Evolutionary conservation across 257 asterid species (phyloP).

Genomic region (Fraxinus quadrangulata): DNA sequence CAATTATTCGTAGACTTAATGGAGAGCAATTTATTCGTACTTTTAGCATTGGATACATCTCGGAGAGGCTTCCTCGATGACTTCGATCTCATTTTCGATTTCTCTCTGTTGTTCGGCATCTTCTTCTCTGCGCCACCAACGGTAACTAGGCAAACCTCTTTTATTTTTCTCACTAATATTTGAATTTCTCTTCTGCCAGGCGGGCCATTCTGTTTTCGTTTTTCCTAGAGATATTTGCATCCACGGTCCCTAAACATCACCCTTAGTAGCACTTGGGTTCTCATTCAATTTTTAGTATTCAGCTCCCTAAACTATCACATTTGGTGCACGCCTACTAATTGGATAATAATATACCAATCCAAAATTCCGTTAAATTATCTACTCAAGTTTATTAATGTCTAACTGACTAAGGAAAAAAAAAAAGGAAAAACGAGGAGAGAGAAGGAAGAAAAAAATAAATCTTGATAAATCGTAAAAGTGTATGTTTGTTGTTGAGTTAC

Average conservation of each 20-base stretch:
- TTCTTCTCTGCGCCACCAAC: slow-evolving; percentile 2
- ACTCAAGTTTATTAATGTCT: too few species aligned
- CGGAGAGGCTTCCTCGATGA: slow-evolving; percentile 57
- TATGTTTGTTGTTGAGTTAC: too few species aligned
- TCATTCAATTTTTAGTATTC: neutral
- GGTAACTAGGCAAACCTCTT: slow-evolving; percentile 21
- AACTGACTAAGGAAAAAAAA: too few species aligned
- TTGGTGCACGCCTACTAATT: too few species aligned
- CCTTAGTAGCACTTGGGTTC: neutral
- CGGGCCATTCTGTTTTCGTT: neutral
- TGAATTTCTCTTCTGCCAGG: slow-evolving; percentile 24
- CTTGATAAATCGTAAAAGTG: too few species aligned
- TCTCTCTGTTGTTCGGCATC: slow-evolving; percentile 46
- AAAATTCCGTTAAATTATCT: too few species aligned
- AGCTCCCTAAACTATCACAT: neutral
- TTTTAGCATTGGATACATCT: slow-evolving; percentile 55
- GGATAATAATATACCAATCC: too few species aligned
- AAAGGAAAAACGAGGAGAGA: too few species aligned
- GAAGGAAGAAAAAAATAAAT: too few species aligned
- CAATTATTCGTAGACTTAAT: slow-evolving; percentile 23
- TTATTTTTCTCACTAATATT: slow-evolving; percentile 24
- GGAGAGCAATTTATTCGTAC: slow-evolving; percentile 6
- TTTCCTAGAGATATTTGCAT: neutral
- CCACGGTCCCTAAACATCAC: neutral
- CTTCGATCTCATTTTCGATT: slow-evolving; percentile 37